Percentiles rank a stretch among this genome's conserved stretches.
phyloP scores from a whole-genome alignment of 352 stramenopile genomes.

The Globisporangium mamillatum region DNA sequence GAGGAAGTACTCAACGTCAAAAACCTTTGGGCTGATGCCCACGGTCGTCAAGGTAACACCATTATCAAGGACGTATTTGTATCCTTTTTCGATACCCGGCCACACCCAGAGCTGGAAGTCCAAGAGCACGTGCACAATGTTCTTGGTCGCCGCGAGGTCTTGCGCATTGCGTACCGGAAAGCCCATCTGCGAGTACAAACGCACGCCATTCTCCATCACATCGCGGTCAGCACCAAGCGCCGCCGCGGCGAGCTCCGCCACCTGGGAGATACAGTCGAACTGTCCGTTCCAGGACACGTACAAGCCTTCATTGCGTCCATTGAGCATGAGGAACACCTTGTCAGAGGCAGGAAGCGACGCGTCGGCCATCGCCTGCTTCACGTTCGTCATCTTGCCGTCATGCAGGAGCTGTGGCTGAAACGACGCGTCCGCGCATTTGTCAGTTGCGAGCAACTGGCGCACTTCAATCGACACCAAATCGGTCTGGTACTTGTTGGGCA shows the following conservation, averaged over 20 bases:
- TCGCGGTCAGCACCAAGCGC: conserved; percentile 70
- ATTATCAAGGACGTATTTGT: conserved; percentile 72
- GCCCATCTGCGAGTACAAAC: conserved; percentile 71
- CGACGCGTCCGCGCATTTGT: conserved; percentile 33
- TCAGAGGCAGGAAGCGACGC: conserved; percentile 24
- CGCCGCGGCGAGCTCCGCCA: conserved; percentile 41
- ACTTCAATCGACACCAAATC: conserved; percentile 40
- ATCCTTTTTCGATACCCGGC: conserved; percentile 72
- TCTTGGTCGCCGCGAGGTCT: conserved; percentile 45
- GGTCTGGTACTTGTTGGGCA: conserved; percentile 65
- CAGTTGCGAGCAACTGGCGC: conserved; percentile 33
- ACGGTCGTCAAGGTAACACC: conserved; percentile 71
- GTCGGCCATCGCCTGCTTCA: conserved; percentile 55
- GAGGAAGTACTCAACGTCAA: conserved; percentile 71
- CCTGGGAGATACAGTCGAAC: conserved; percentile 51
- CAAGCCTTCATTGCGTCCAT: conserved; percentile 73
- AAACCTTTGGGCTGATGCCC: conserved; percentile 64
- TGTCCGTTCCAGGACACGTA: conserved; percentile 80
- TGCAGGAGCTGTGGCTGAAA: conserved; percentile 37
- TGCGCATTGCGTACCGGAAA: conserved; percentile 43
- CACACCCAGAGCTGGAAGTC: conserved; percentile 84
- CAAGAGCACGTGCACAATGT: conserved; percentile 73
- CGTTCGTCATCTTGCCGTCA: conserved; percentile 31
- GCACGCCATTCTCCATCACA: conserved; percentile 65
- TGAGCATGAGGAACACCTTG: conserved; percentile 84